Evolutionary conservation across 2,329 filamentous ascomycete genomes (phyloP), one percentile per base, ranked within the genome.

Genomic region (Xylariaceae sp.): DNA sequence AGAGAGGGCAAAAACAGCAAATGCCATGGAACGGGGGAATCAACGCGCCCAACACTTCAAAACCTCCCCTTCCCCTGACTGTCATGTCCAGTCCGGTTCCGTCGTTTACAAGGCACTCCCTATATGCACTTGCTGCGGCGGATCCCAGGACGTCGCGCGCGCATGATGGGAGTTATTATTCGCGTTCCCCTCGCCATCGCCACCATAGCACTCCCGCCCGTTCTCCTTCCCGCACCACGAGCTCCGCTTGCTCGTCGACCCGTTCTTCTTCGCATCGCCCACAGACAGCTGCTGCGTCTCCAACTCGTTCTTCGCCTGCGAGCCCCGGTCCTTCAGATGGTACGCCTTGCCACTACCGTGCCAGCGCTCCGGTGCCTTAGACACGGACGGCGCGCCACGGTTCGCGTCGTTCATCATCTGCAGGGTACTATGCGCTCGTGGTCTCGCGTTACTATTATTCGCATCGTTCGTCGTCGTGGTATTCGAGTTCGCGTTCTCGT

Each of bases 331-430:
- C 30, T 60, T 61, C 10, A 62, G 56, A 30, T 61, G 60, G 41
- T 61, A 61, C 18, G 64, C 62, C 44, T 62, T 61, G 4, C 58
- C 60, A 23, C 17, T 59, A 41, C 54, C 53, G 51, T 61, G 63
- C 61, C 76, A 81, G 63, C 77, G 75, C 57, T 73, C 70, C 10
- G 80, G 76, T 35, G 80, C 77, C 39, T 70, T 69, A 23, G 79
- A 76, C 50, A 80, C 74, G 34, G 67, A 72, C 2, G 78, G 78
- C 51, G 80, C 77, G 13, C 78, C 79, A 41, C 75, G 73, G 63
- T 81, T 80, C 51, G 69, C 73, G 64, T 80, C 76, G 4, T 79
- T 75, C 37, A 78, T 72, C 37, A 79, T 73, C 30, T 73, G 72
- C 54, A 81, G 69, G 48, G 60, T 50, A 48, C 11, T 37, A 11